Evolutionary conservation across 2,329 filamentous ascomycete species (phyloP).

Genomic region (Colletotrichum higginsianum): DNA sequence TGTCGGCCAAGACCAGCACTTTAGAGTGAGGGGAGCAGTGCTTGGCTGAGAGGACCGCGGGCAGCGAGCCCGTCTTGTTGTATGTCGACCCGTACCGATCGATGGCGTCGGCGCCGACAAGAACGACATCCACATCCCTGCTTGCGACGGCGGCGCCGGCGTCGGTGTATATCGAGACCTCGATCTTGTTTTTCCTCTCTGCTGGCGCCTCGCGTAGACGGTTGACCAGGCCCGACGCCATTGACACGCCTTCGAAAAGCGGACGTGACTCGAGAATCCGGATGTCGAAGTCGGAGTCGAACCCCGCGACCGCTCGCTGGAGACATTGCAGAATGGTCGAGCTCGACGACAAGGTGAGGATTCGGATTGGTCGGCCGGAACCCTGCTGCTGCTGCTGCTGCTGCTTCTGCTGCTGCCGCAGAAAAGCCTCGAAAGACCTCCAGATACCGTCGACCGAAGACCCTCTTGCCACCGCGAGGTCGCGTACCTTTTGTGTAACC

Average conservation of each 20-base stretch:
- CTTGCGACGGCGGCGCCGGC: slow-evolving; percentile 71
- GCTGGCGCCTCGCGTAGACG: slow-evolving; percentile 45
- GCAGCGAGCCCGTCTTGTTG: slow-evolving; percentile 77
- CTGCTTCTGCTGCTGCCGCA: slow-evolving; percentile 47
- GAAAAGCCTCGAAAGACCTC: slow-evolving; percentile 52
- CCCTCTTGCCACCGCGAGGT: slow-evolving; percentile 44
- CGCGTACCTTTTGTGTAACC: slow-evolving; percentile 37
- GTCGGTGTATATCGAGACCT: slow-evolving; percentile 70
- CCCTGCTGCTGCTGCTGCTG: slow-evolving; percentile 43
- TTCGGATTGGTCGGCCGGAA: slow-evolving; percentile 54
- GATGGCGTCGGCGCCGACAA: slow-evolving; percentile 77
- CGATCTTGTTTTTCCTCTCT: slow-evolving; percentile 45
- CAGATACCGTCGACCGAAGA: slow-evolving; percentile 51
- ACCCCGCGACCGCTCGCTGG: slow-evolving; percentile 54
- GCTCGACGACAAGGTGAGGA: slow-evolving; percentile 75
- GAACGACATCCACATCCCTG: slow-evolving; percentile 66
- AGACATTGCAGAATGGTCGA: slow-evolving; percentile 71
- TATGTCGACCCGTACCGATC: slow-evolving; percentile 70
- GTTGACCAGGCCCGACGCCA: slow-evolving; percentile 62
- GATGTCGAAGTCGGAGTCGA: slow-evolving; percentile 63
- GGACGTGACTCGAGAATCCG: slow-evolving; percentile 78
- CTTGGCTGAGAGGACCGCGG: slow-evolving; percentile 69
- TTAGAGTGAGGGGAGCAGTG: slow-evolving; percentile 61
- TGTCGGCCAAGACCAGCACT: slow-evolving; percentile 70
- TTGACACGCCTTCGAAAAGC: slow-evolving; percentile 73